Conservation (phyloP, 441 rosid species). For the Adansonia grandidieri region DNA sequence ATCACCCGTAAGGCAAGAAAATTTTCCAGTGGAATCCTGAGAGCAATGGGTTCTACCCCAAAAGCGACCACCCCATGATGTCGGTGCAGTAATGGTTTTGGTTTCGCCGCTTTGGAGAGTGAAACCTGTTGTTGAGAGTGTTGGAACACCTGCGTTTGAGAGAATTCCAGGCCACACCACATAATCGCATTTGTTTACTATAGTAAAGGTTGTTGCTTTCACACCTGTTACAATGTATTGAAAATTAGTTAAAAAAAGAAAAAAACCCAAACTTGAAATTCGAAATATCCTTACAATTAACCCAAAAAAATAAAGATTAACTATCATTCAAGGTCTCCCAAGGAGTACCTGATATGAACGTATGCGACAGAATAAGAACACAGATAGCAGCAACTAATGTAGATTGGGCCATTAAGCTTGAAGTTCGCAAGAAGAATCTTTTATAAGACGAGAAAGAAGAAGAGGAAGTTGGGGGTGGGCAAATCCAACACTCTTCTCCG, state of each 20-base stretch:
- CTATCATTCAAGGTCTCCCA: background rate
- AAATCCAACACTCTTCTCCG: too few species aligned
- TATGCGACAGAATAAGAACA: slow-evolving; percentile 31
- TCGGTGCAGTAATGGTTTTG: slow-evolving; percentile 57
- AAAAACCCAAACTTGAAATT: background rate
- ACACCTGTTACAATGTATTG: background rate
- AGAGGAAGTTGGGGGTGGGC: too few species aligned
- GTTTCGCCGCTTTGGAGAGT: slow-evolving; percentile 62
- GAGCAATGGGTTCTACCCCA: slow-evolving; percentile 89
- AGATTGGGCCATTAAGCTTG: slow-evolving; percentile 41
- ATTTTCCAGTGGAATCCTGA: slow-evolving; percentile 54
- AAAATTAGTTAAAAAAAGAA: background rate
- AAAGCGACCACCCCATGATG: slow-evolving; percentile 90
- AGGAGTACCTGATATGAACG: slow-evolving; percentile 21
- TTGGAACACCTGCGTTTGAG: slow-evolving; percentile 68
- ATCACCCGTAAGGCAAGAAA: slow-evolving; percentile 82
- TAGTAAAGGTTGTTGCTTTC: too few species aligned
- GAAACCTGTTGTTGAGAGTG: slow-evolving; percentile 76
- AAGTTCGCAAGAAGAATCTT: background rate
- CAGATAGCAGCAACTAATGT: slow-evolving; percentile 31
- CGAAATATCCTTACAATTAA: background rate
- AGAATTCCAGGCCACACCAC: slow-evolving; percentile 89
- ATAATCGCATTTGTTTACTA: slow-evolving; percentile 67
- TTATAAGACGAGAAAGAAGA: background rate
- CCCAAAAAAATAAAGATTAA: too few species aligned